These are phyloP conservation scores for Lipomyces spencermartinsiae DNA, from an alignment of 805 yeast genomes.

Conservation along the genomic window DNA sequence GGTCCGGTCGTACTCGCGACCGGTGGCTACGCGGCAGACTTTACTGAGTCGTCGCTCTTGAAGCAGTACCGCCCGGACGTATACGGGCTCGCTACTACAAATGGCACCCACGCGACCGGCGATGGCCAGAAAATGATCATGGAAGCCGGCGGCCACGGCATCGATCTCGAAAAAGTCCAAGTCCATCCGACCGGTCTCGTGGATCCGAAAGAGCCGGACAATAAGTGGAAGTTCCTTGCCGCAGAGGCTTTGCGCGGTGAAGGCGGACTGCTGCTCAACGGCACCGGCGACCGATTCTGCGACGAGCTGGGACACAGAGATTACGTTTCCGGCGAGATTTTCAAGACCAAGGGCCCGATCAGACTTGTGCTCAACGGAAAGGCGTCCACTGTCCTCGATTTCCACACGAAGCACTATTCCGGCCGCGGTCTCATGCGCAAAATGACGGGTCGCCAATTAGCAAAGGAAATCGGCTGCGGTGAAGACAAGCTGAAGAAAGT, in stretches of 20 bases:
- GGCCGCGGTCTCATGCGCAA: slow-evolving; percentile 62
- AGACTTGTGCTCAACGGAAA: slow-evolving; percentile 58
- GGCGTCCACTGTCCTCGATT: slow-evolving; percentile 54
- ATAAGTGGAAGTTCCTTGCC: slow-evolving; percentile 62
- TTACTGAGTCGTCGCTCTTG: slow-evolving; percentile 56
- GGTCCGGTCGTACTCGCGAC: slow-evolving; percentile 70
- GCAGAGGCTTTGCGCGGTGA: slow-evolving; percentile 72
- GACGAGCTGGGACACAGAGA: slow-evolving; percentile 68
- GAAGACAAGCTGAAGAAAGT: slow-evolving; percentile 46
- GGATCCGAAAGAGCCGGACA: slow-evolving; percentile 57
- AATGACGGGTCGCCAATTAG: slow-evolving; percentile 53
- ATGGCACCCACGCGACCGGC: slow-evolving; percentile 67
- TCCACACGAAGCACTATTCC: slow-evolving; percentile 63
- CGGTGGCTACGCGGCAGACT: slow-evolving; percentile 74
- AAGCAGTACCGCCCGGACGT: slow-evolving; percentile 65
- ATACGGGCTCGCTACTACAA: slow-evolving; percentile 62
- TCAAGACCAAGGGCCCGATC: slow-evolving; percentile 53
- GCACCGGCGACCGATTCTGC: slow-evolving; percentile 61
- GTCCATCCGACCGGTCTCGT: slow-evolving; percentile 73
- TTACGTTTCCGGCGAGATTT: slow-evolving; percentile 64
- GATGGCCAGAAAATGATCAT: slow-evolving; percentile 66
- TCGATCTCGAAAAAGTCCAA: slow-evolving; percentile 69
- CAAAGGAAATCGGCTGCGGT: slow-evolving; percentile 50
- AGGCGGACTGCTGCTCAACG: slow-evolving; percentile 65
- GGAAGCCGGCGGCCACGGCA: slow-evolving; percentile 55